phyloP scores from a whole-genome alignment of 257 asterid species.

The Verbena officinalis region DNA sequence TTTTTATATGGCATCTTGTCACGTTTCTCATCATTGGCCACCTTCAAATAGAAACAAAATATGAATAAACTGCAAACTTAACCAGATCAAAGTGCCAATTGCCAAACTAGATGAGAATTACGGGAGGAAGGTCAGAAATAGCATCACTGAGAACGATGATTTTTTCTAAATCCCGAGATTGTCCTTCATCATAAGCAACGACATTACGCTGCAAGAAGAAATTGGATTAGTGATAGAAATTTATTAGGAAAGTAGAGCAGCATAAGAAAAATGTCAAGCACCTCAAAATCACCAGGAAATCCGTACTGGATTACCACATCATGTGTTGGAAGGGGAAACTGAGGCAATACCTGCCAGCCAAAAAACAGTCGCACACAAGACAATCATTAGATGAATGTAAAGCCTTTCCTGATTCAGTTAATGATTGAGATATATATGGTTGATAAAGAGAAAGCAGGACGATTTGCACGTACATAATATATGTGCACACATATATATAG shows the following conservation, averaged over 20 bases:
- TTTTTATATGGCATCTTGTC: constrained; percentile 37
- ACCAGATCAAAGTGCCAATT: constrained; percentile 20
- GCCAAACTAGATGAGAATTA: constrained; percentile 29
- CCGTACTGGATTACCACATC: constrained; percentile 48
- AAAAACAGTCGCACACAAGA: constrained; percentile 22
- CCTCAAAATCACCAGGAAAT: constrained; percentile 55
- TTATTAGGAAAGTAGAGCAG: background rate
- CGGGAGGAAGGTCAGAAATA: constrained; percentile 59
- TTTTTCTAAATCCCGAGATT: constrained; percentile 42
- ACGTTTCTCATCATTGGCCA: constrained; percentile 47
- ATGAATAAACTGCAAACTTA: constrained; percentile 16
- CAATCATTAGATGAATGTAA: constrained; percentile 10
- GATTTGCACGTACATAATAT: too few species aligned
- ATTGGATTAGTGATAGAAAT: constrained; percentile 25
- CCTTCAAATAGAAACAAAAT: constrained; percentile 37
- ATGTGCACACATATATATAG: too few species aligned
- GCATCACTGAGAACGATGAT: constrained; percentile 44
- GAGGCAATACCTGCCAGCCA: constrained; percentile 50
- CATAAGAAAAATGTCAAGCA: constrained; percentile 26
- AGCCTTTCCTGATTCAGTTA: constrained; percentile 6
- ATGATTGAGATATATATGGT: background rate
- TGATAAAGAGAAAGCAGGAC: constrained; percentile 3
- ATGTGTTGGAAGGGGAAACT: constrained; percentile 58
- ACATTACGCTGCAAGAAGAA: constrained; percentile 49
- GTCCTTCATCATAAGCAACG: constrained; percentile 58